Evolutionary conservation across 352 stramenopile species (phyloP), one percentile per base, ranked within the genome.

Genomic region (Plasmopara halstedii): DNA sequence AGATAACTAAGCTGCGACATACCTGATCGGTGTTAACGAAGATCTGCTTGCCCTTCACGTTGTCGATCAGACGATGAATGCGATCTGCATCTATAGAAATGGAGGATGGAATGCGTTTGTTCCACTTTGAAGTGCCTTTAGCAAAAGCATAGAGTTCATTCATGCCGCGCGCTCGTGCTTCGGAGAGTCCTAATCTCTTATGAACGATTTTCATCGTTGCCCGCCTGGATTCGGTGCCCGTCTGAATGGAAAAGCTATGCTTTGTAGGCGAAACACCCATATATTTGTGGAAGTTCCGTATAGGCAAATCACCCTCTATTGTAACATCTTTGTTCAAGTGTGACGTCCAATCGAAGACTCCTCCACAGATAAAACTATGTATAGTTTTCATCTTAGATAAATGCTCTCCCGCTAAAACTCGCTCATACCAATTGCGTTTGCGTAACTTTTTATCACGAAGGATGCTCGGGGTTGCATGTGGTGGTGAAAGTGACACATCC

Each of bases 11-110:
- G 9, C 2, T 50, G 26, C 7, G 33, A 53, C 54, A 27, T 73
- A 88, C 77, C 57, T 69, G 45, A 46, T 87, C 61, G 7, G 75
- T 69, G 50, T 76, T 81, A 33, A 71, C 44, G 47, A 74, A 79
- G 26, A 76, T 67, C 39, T 83, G 53, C 18, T 71, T 70, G 42
- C 67, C 73, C 20, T 85, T 75, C 20, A 85, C 68, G 34, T 71
- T 64, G 44, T 88, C 62, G 39, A 87, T 73, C 40, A 91, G 76
- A 32, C 76, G 75, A 29, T 67, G 56, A 46, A 91, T 86, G 31
- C 74, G 79, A 15, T 73, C 70, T 6, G 67, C 54, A 42, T 87
- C 64, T 26, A 91, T 70, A 5, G 55, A 57, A 8, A 19, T 37
- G 18, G 67, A 68, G 23, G 70, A 67, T 11, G 62, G 41, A 17